Evolutionary conservation across 1,284 basidiomycete species (phyloP).

Genomic region (Rhizoctonia solani): DNA sequence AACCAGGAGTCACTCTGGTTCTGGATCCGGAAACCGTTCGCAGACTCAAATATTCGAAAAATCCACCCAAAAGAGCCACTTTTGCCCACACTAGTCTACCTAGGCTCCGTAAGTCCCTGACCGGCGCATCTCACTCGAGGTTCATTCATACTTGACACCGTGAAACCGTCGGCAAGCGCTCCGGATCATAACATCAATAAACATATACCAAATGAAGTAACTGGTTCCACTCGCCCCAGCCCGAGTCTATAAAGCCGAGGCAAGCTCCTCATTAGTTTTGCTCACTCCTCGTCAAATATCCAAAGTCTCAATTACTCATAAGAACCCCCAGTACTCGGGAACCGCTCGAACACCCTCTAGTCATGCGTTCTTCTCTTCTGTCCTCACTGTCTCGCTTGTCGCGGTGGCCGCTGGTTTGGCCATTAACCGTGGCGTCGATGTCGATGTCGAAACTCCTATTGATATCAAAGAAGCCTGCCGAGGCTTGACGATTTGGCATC

Average conservation of each 20-base stretch:
- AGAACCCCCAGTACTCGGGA: neutral
- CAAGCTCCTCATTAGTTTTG: conserved; percentile 1
- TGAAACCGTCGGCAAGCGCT: conserved; percentile 22
- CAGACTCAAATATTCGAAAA: neutral
- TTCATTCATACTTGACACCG: neutral
- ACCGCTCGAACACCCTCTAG: neutral
- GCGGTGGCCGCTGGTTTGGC: neutral
- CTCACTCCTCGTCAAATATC: conserved; percentile 2
- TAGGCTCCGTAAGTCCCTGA: neutral
- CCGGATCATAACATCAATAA: conserved; percentile 13
- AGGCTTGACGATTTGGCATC: neutral
- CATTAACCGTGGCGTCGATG: neutral
- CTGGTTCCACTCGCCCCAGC: neutral
- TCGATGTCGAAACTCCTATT: neutral
- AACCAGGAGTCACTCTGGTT: too few relatives aligned
- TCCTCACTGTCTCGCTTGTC: neutral
- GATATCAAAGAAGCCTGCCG: conserved; percentile 18
- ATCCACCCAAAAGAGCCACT: neutral
- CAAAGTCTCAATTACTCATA: neutral
- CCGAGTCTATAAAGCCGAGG: neutral
- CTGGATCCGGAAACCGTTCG: neutral
- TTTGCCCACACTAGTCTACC: neutral
- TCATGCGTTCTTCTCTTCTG: conserved; percentile 24
- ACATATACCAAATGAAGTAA: conserved; percentile 16
- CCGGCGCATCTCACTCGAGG: conserved; percentile 30